Evolutionary conservation across 768 basidiomycete genomes (phyloP).

Genomic region (Leccinum rimulosum): DNA sequence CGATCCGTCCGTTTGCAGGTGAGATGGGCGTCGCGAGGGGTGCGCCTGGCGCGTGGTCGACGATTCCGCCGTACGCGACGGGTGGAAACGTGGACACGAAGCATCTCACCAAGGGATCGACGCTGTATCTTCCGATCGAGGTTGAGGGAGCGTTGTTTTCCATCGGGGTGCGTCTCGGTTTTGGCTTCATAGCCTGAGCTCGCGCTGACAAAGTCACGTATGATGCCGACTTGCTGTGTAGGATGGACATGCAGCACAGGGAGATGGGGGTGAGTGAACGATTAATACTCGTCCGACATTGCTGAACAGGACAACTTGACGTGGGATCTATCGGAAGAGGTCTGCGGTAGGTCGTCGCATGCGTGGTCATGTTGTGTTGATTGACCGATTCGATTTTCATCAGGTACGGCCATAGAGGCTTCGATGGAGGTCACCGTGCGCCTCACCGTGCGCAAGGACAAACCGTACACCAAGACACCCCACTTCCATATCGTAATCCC

Average conservation of each 20-base stretch:
- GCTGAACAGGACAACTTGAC: not conserved
- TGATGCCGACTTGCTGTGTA: slow-evolving; percentile 15
- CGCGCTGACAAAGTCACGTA: not conserved
- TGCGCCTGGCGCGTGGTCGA: slow-evolving; percentile 50
- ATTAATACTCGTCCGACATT: not conserved
- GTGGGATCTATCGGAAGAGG: slow-evolving; percentile 38
- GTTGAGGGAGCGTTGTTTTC: slow-evolving; percentile 61
- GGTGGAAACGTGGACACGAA: slow-evolving; percentile 64
- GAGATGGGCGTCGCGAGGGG: slow-evolving; percentile 63
- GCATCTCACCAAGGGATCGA: slow-evolving; percentile 53
- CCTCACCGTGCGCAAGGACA: slow-evolving; percentile 55
- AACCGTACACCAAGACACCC: slow-evolving; percentile 55
- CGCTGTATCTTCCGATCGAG: slow-evolving; percentile 55
- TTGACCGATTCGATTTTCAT: not conserved
- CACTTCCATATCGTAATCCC: slow-evolving; percentile 43
- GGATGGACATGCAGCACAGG: slow-evolving; percentile 69
- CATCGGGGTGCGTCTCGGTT: slow-evolving; percentile 42
- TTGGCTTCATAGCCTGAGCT: not conserved
- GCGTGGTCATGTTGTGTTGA: not conserved
- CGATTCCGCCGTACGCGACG: slow-evolving; percentile 60
- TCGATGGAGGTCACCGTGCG: slow-evolving; percentile 55
- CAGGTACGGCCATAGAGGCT: slow-evolving; percentile 64
- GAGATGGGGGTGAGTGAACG: slow-evolving; percentile 53
- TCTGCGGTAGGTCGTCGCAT: slow-evolving; percentile 45
- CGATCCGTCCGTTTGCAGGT: slow-evolving; percentile 56